Evolutionary conservation across 331 rosid species (phyloP).

Genomic region (Prunus yedoensis): DNA sequence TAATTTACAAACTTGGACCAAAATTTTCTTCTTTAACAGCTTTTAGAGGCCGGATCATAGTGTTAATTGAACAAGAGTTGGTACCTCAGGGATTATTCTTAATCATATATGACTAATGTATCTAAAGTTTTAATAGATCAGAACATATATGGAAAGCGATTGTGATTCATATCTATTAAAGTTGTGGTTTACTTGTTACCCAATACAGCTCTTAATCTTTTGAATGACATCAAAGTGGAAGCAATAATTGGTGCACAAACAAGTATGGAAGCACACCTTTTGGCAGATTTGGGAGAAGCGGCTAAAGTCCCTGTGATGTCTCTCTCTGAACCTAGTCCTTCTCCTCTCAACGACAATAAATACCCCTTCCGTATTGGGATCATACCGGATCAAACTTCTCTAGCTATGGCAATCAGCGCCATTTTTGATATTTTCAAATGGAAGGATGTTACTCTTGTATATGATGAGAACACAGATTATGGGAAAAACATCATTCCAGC

Average conservation of each 20-base stretch:
- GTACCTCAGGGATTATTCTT: no score
- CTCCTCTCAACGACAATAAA: background rate
- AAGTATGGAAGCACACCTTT: background rate
- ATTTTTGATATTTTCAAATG: constrained; percentile 1
- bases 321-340: background rate
- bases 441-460: constrained; percentile 7
- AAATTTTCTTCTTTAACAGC: no score
- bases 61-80: no score
- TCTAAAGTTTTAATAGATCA: no score
- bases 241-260: constrained; percentile 11
- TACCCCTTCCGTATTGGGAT: background rate
- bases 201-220: background rate
- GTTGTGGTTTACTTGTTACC: background rate
- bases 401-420: background rate
- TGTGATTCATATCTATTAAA: no score
- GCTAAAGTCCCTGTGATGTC: constrained; percentile 5
- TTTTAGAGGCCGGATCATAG: no score
- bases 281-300: constrained; percentile 15
- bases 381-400: constrained; percentile 2
- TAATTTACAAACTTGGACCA: no score
- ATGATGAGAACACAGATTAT: background rate
- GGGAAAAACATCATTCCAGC: background rate
- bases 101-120: no score
- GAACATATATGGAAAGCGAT: no score
- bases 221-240: background rate